phyloP scores from a whole-genome alignment of 2,329 filamentous ascomycete species.

The Fusarium sp. region DNA sequence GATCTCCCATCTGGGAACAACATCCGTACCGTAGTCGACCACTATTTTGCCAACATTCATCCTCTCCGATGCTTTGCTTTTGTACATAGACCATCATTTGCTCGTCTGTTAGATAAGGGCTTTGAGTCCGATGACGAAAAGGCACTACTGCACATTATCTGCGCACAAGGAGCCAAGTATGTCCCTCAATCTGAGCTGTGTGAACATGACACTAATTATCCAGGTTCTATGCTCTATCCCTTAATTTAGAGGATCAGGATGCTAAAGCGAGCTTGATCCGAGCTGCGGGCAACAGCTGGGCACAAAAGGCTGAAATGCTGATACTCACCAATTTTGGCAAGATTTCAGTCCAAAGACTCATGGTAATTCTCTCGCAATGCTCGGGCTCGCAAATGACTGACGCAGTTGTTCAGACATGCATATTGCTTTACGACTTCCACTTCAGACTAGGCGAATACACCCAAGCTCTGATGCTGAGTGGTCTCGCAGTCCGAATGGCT shows the following conservation, averaged over 20 bases:
- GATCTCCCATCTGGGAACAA: constrained; percentile 47
- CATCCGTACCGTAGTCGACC: constrained; percentile 49
- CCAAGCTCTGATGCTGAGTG: constrained; percentile 53
- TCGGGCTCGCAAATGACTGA: not conserved
- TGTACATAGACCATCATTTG: constrained; percentile 52
- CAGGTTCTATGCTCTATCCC: constrained; percentile 48
- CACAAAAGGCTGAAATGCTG: constrained; percentile 49
- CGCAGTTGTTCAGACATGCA: constrained; percentile 43
- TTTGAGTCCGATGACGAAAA: constrained; percentile 49
- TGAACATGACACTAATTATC: constrained; percentile 5
- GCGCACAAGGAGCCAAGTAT: constrained; percentile 52
- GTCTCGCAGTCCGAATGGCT: constrained; percentile 53
- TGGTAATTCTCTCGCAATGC: constrained; percentile 41
- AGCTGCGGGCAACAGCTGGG: constrained; percentile 51
- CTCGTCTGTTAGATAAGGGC: constrained; percentile 50
- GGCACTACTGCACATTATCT: constrained; percentile 50
- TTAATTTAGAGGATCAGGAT: constrained; percentile 44
- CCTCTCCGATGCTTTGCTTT: constrained; percentile 53
- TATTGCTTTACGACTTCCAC: constrained; percentile 52
- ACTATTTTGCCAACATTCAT: constrained; percentile 53
- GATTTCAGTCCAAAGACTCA: constrained; percentile 51
- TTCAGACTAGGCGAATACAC: constrained; percentile 52
- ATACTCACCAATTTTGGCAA: constrained; percentile 51
- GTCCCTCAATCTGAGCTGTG: not conserved
- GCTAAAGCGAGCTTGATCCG: constrained; percentile 44